Percentiles rank a stretch among this genome's conserved stretches.
These are phyloP conservation scores for Quercus berberidifolia DNA, from an alignment of 306 rosid genomes.

Conservation along the genomic window DNA sequence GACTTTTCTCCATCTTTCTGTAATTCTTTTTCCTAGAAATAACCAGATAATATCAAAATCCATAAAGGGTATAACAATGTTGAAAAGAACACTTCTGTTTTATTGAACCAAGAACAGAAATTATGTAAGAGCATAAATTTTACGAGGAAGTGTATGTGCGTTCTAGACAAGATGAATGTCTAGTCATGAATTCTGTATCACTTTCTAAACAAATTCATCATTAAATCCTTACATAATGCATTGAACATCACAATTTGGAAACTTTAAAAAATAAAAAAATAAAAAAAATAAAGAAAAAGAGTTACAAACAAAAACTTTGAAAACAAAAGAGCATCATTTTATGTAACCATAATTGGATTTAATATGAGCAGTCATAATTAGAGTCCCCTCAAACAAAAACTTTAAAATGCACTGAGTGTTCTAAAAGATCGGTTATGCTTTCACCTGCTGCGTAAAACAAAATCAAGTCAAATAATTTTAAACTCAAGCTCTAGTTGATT, in stretches of 20 bases:
- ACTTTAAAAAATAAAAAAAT: background rate
- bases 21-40: conserved; percentile 52
- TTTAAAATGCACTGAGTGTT: too few relatives aligned
- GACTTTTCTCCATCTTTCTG: conserved; percentile 37
- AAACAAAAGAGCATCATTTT: background rate
- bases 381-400: too few relatives aligned
- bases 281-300: background rate
- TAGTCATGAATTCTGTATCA: background rate
- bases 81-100: background rate
- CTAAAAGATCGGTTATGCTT: too few relatives aligned
- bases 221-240: background rate
- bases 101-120: background rate
- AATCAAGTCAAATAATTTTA: too few relatives aligned
- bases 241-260: background rate
- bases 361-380: too few relatives aligned
- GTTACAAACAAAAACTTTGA: background rate
- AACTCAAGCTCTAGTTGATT: too few relatives aligned
- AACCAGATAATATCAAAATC: conserved; percentile 14
- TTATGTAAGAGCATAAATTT: background rate
- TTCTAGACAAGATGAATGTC: too few relatives aligned
- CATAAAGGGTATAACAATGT: background rate
- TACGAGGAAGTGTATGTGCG: too few relatives aligned
- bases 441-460: too few relatives aligned
- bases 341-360: too few relatives aligned
- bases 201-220: background rate